Conservation (phyloP, 2,329 filamentous ascomycete species). For the Verticillium albo-atrum region DNA sequence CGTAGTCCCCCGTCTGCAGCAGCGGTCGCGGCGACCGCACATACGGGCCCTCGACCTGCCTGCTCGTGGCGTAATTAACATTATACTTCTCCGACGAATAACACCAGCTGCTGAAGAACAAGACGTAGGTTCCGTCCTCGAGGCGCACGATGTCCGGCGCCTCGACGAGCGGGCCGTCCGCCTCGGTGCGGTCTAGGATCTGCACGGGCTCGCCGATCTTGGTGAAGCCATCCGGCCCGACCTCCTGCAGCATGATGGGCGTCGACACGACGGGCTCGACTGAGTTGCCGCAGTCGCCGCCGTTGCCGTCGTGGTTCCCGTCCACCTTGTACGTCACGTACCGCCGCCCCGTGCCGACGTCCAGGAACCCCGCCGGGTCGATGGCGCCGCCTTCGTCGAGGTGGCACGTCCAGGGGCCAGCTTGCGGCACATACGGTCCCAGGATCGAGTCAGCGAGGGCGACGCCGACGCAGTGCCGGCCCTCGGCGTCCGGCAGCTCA, state of each 20-base stretch:
- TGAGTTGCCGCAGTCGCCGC: conserved; percentile 41
- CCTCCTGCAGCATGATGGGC: conserved; percentile 52
- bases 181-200: conserved; percentile 38
- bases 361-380: conserved; percentile 56
- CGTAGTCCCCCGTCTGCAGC: conserved; percentile 30
- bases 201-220: conserved; percentile 42
- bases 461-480: conserved; percentile 54
- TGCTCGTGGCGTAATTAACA: conserved; percentile 52
- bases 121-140: conserved; percentile 45
- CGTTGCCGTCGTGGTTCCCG: conserved; percentile 48
- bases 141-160: conserved; percentile 51
- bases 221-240: conserved; percentile 46
- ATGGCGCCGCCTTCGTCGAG: conserved; percentile 54
- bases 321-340: conserved; percentile 66
- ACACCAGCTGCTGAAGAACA: conserved; percentile 61
- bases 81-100: conserved; percentile 51
- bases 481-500: conserved; percentile 29
- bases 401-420: conserved; percentile 47
- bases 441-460: conserved; percentile 38
- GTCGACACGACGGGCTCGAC: conserved; percentile 37
- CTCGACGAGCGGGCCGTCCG: conserved; percentile 54
- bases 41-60: conserved; percentile 31
- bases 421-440: conserved; percentile 48
- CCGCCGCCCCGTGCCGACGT: conserved; percentile 43
- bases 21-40: conserved; percentile 22